Conservation (phyloP, 2,329 filamentous ascomycete genomes). For the Microcera coccophila region DNA sequence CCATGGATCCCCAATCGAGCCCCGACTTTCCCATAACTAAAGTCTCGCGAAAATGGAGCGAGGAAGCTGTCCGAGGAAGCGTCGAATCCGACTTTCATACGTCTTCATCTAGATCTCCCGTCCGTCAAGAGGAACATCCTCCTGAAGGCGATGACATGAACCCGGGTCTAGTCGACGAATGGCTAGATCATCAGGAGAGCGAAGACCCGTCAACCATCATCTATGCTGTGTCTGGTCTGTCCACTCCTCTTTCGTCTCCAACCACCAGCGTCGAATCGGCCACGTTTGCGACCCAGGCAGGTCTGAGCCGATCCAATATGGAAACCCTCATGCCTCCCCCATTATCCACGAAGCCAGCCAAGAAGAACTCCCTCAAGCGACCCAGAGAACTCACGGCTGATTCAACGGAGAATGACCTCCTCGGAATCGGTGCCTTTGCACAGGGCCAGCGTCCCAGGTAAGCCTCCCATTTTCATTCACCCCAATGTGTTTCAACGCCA, state of each 20-base stretch:
- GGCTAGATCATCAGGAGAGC: constrained; percentile 22
- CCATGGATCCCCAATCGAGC: constrained; percentile 21
- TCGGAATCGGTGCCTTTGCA: constrained; percentile 23
- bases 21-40: constrained; percentile 10
- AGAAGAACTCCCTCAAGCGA: constrained; percentile 2
- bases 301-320: constrained; percentile 7
- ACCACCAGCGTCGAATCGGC: constrained; percentile 24
- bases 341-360: constrained; percentile 6
- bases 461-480: background rate
- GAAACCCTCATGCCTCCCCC: constrained; percentile 16
- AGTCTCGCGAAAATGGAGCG: constrained; percentile 27
- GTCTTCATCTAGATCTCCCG: constrained; percentile 18
- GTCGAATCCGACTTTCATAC: constrained; percentile 23
- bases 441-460: constrained; percentile 9
- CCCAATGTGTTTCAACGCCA: background rate
- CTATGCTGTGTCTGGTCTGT: constrained; percentile 21
- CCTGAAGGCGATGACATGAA: constrained; percentile 16
- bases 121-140: constrained; percentile 15
- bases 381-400: constrained; percentile 13
- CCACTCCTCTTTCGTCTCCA: constrained; percentile 24
- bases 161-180: constrained; percentile 22
- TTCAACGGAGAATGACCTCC: constrained; percentile 21
- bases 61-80: constrained; percentile 25
- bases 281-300: constrained; percentile 19
- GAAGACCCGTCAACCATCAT: constrained; percentile 15